Percentiles rank a stretch among this genome's conserved stretches.
Conservation (phyloP, 495 filamentous ascomycete genomes). For the Podospora tetraspora region DNA sequence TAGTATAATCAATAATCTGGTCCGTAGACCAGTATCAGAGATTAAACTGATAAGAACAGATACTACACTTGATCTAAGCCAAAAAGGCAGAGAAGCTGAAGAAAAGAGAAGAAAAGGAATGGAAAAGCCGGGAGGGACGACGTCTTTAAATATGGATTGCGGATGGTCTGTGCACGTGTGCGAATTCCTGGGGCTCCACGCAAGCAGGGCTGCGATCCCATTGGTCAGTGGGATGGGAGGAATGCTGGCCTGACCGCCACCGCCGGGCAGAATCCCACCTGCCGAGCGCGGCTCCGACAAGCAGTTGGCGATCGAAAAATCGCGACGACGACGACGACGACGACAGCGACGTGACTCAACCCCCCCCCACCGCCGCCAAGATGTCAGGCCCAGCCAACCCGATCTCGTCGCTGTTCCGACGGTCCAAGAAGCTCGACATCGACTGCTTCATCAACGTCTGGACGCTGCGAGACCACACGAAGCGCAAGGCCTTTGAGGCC, state of each 20-base stretch:
- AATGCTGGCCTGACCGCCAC: neutral
- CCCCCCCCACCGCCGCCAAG: neutral
- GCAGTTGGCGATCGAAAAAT: neutral
- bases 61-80: constrained; percentile 97
- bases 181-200: constrained; percentile 7
- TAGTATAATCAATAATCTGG: constrained; percentile 72
- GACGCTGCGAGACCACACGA: constrained; percentile 86
- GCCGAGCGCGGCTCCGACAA: neutral
- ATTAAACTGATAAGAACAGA: constrained; percentile 99
- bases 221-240: neutral
- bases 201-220: too few relatives aligned
- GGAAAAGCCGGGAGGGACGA: constrained; percentile 15
- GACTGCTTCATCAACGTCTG: constrained; percentile 78
- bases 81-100: constrained; percentile 57
- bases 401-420: constrained; percentile 51
- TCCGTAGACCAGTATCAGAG: constrained; percentile 57
- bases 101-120: constrained; percentile 33
- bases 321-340: neutral
- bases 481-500: constrained; percentile 84
- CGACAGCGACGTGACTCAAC: neutral
- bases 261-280: neutral
- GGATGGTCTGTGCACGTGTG: constrained; percentile 25
- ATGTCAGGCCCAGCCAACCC: constrained; percentile 23
- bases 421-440: constrained; percentile 81
- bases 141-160: constrained; percentile 20